Conservation (phyloP, 768 basidiomycete genomes). For the Lactarius sanguifluus region DNA sequence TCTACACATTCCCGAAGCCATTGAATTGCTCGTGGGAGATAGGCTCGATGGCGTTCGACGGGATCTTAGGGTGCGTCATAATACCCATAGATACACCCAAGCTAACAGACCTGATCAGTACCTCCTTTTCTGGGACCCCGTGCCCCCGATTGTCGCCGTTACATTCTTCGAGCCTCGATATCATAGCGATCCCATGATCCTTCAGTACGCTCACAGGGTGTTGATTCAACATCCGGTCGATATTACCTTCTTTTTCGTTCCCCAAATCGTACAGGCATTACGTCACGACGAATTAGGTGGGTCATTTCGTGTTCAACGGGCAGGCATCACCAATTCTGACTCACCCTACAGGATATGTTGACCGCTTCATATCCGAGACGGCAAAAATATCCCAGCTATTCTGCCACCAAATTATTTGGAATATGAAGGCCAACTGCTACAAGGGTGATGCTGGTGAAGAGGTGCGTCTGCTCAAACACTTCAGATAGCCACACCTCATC, state of each 20-base stretch:
- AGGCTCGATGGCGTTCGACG: slow-evolving; percentile 56
- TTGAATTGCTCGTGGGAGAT: slow-evolving; percentile 79
- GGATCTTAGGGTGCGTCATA: slow-evolving; percentile 67
- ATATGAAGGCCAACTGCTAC: slow-evolving; percentile 98
- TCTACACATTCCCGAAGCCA: slow-evolving; percentile 75
- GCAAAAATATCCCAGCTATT: slow-evolving; percentile 96
- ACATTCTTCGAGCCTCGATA: slow-evolving; percentile 86
- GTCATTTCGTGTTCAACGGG: slow-evolving; percentile 25
- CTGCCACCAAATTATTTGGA: slow-evolving; percentile 99
- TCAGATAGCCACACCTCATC: background rate
- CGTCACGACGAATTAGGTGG: slow-evolving; percentile 85
- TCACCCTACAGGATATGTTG: slow-evolving; percentile 72
- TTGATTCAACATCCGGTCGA: slow-evolving; percentile 93
- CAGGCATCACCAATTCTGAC: background rate
- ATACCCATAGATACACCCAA: slow-evolving; percentile 7
- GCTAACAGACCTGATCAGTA: slow-evolving; percentile 49
- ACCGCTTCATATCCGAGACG: slow-evolving; percentile 94
- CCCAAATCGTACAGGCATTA: slow-evolving; percentile 95
- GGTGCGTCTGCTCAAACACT: slow-evolving; percentile 41
- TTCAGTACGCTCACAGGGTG: slow-evolving; percentile 97
- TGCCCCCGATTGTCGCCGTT: slow-evolving; percentile 78
- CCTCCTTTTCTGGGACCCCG: slow-evolving; percentile 84
- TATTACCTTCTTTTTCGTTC: slow-evolving; percentile 97
- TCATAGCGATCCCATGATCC: slow-evolving; percentile 75
- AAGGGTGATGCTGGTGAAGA: slow-evolving; percentile 88